A percentile compares a stretch with the other conserved stretches of the same genome.
Conservation (phyloP, 202 grass and related monocot genomes). For the Dendrocalamus latiflorus region DNA sequence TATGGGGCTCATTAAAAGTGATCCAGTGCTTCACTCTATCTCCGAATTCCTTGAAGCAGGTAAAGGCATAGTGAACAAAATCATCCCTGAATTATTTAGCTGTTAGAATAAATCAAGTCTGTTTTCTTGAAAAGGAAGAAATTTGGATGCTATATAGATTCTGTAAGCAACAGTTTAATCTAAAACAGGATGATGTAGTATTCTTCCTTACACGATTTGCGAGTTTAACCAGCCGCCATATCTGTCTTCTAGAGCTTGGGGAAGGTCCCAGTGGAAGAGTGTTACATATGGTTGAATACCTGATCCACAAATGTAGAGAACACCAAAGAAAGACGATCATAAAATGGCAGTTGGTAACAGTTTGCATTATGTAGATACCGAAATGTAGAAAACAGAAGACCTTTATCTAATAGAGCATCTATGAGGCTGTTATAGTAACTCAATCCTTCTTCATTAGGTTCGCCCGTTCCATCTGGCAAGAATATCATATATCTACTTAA, state of each 20-base stretch:
- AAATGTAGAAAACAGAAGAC: constrained; percentile 23
- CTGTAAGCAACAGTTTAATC: not conserved
- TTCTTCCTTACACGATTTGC: constrained; percentile 75
- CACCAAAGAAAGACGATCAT: not conserved
- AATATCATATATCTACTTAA: constrained; percentile 13
- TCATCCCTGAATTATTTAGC: constrained; percentile 58
- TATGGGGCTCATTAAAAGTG: constrained; percentile 92
- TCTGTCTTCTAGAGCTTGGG: constrained; percentile 69
- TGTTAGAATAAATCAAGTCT: constrained; percentile 4
- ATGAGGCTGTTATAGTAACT: constrained; percentile 82
- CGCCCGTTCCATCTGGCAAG: constrained; percentile 76
- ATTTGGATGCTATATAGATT: constrained; percentile 1
- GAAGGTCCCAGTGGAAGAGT: constrained; percentile 70
- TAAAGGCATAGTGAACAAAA: constrained; percentile 69
- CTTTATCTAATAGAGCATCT: constrained; percentile 67
- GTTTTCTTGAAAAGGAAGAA: not conserved
- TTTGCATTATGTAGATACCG: not conserved
- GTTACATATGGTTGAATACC: constrained; percentile 61
- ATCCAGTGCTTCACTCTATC: constrained; percentile 98
- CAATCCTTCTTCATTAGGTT: constrained; percentile 85
- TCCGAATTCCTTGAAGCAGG: constrained; percentile 87
- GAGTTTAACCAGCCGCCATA: constrained; percentile 78
- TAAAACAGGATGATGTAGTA: not conserved
- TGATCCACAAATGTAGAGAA: constrained; percentile 16
- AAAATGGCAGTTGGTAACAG: not conserved